Percentiles rank a stretch among this genome's conserved stretches.
phyloP scores from a whole-genome alignment of 1,139 yeast species.

The Sugiyamaella novakii region DNA sequence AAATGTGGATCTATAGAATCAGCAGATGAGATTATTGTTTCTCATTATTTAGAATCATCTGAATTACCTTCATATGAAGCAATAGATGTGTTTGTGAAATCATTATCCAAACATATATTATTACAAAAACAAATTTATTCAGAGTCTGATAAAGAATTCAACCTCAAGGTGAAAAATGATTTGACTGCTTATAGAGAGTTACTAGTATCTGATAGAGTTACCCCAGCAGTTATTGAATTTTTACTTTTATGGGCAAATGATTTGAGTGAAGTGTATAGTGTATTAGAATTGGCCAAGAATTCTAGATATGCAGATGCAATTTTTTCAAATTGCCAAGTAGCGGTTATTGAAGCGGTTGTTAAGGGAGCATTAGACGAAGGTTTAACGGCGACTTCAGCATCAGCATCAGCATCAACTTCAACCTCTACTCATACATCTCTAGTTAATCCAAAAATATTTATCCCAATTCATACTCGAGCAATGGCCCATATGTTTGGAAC shows the following conservation, averaged over 20 bases:
- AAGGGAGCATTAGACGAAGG: constrained; percentile 24
- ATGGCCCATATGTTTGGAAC: constrained; percentile 42
- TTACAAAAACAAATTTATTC: constrained; percentile 31
- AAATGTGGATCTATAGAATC: constrained; percentile 35
- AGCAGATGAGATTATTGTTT: constrained; percentile 32
- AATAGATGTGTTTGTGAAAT: constrained; percentile 32
- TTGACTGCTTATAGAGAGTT: constrained; percentile 29
- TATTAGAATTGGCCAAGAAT: constrained; percentile 33
- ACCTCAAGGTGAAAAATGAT: constrained; percentile 29
- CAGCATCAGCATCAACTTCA: neutral
- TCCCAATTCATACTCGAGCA: constrained; percentile 30
- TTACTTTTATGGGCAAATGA: constrained; percentile 35
- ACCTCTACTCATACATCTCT: constrained; percentile 11
- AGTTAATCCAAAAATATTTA: constrained; percentile 18
- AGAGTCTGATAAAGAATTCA: constrained; percentile 32
- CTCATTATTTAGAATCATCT: constrained; percentile 22
- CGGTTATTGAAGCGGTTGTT: constrained; percentile 34
- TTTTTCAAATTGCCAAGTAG: constrained; percentile 35
- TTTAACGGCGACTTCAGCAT: neutral
- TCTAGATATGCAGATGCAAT: constrained; percentile 32
- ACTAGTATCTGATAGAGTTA: constrained; percentile 30
- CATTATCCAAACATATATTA: constrained; percentile 30
- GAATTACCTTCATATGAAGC: constrained; percentile 34
- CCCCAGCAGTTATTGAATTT: constrained; percentile 35
- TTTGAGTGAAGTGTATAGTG: constrained; percentile 36